Percentiles rank a stretch among this genome's conserved stretches.
Conservation (phyloP, 2,329 filamentous ascomycete genomes). For the Microthyrium microscopicum region DNA sequence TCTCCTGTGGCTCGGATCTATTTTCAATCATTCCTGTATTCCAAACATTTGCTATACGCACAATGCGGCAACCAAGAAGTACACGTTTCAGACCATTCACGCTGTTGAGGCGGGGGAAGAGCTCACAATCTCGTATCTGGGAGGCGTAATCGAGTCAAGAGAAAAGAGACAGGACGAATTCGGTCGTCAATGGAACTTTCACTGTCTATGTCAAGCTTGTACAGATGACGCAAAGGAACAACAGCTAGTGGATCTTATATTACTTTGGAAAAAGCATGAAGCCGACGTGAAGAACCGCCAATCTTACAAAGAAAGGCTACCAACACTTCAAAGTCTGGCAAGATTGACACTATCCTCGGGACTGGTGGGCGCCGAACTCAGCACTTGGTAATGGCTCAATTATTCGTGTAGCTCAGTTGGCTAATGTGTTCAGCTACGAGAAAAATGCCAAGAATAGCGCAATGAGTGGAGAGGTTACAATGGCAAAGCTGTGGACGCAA, state of each 20-base stretch:
- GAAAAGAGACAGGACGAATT: background rate
- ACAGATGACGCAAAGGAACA: background rate
- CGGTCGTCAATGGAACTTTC: background rate
- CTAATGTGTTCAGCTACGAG: background rate
- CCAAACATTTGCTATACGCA: background rate
- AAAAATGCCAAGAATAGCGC: background rate
- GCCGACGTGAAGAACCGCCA: background rate
- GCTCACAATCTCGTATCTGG: background rate
- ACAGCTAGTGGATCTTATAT: too few species aligned
- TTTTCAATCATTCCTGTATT: conserved; percentile 1
- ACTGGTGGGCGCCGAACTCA: background rate
- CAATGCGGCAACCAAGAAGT: background rate
- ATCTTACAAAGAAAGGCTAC: background rate
- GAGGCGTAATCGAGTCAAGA: background rate
- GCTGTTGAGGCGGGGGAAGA: conserved; percentile 1
- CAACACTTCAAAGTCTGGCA: conserved; percentile 1
- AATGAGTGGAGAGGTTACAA: background rate
- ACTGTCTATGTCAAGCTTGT: conserved; percentile 2
- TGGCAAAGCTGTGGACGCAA: background rate
- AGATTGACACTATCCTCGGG: background rate
- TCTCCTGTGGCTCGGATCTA: background rate
- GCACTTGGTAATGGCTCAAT: background rate
- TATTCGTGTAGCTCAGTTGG: too few species aligned
- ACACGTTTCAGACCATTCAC: background rate
- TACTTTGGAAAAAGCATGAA: too few species aligned